Evolutionary conservation across 2,329 filamentous ascomycete genomes (phyloP).

Genomic region (Sordariomycetes sp.): DNA sequence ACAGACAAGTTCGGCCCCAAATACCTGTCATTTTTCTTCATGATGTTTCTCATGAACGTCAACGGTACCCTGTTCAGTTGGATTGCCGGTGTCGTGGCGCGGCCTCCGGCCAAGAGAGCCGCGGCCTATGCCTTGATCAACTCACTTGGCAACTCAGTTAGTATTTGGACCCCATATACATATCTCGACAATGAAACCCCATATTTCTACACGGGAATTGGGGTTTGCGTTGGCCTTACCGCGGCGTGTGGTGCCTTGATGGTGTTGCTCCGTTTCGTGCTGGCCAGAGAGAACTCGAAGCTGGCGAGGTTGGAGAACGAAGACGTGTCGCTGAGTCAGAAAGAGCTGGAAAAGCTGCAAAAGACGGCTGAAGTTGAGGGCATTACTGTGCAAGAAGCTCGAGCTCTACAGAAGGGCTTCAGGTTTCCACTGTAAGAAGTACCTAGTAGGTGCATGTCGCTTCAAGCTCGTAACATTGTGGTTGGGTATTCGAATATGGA

Average conservation of each 20-base stretch:
- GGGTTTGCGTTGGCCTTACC: conserved; percentile 21
- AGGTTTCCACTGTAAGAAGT: too few species aligned
- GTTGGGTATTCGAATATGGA: too few species aligned
- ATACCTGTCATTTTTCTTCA: conserved; percentile 46
- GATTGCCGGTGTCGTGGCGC: conserved; percentile 40
- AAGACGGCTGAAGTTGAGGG: conserved; percentile 42
- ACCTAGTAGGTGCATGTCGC: too few species aligned
- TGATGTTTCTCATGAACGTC: conserved; percentile 46
- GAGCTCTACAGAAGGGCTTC: conserved; percentile 44
- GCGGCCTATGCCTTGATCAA: conserved; percentile 47
- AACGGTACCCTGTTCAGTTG: conserved; percentile 39
- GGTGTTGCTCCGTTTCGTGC: conserved; percentile 26
- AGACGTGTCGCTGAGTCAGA: conserved; percentile 29
- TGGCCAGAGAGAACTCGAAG: conserved; percentile 28
- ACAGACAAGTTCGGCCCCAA: conserved; percentile 41
- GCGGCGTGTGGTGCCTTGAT: conserved; percentile 10
- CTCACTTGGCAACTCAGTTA: conserved; percentile 40
- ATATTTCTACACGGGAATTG: conserved; percentile 29
- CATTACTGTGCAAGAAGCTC: conserved; percentile 36
- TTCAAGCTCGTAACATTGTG: too few species aligned
- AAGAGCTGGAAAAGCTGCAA: conserved; percentile 34
- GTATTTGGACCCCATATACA: conserved; percentile 42
- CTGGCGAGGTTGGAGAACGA: conserved; percentile 22
- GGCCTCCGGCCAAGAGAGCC: conserved; percentile 44
- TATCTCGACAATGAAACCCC: conserved; percentile 28